Conservation (phyloP, 2,329 filamentous ascomycete species). For the Arthroderma sp. region DNA sequence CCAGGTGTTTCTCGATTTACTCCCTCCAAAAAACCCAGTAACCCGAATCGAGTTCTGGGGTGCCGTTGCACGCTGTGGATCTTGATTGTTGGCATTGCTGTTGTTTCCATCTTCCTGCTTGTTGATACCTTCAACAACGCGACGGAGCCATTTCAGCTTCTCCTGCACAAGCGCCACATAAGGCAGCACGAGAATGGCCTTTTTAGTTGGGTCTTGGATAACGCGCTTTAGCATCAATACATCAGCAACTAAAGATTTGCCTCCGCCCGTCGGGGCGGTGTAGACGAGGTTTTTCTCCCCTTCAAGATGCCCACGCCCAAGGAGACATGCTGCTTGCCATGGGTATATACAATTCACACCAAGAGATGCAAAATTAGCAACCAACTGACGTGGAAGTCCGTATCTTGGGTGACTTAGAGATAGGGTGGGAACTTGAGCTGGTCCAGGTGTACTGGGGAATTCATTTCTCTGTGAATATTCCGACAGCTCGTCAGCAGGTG, state of each 20-base stretch:
- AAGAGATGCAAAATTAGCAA: constrained; percentile 50
- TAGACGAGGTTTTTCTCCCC: constrained; percentile 63
- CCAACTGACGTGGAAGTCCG: constrained; percentile 45
- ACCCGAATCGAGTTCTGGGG: constrained; percentile 50
- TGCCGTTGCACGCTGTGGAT: constrained; percentile 39
- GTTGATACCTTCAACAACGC: constrained; percentile 48
- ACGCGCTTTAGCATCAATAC: constrained; percentile 61
- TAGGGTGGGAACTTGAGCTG: constrained; percentile 35
- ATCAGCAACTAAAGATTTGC: constrained; percentile 61
- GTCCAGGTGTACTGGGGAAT: constrained; percentile 17
- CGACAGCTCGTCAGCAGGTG: constrained; percentile 20
- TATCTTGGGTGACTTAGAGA: constrained; percentile 52
- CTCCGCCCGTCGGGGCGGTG: constrained; percentile 63
- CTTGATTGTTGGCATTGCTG: constrained; percentile 22
- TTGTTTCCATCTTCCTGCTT: constrained; percentile 18
- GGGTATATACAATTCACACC: constrained; percentile 65
- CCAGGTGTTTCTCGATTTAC: constrained; percentile 54
- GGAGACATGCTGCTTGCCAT: constrained; percentile 64
- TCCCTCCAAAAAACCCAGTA: constrained; percentile 62
- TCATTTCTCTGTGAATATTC: constrained; percentile 46
- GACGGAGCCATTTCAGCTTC: constrained; percentile 61
- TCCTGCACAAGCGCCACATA: constrained; percentile 72
- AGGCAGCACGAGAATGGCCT: constrained; percentile 59
- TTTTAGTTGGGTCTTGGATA: constrained; percentile 49
- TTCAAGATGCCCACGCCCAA: constrained; percentile 51